Evolutionary conservation across 179 eudicot genomes (phyloP), one percentile per base, ranked within the genome.

Genomic region (Spergularia azorica): DNA sequence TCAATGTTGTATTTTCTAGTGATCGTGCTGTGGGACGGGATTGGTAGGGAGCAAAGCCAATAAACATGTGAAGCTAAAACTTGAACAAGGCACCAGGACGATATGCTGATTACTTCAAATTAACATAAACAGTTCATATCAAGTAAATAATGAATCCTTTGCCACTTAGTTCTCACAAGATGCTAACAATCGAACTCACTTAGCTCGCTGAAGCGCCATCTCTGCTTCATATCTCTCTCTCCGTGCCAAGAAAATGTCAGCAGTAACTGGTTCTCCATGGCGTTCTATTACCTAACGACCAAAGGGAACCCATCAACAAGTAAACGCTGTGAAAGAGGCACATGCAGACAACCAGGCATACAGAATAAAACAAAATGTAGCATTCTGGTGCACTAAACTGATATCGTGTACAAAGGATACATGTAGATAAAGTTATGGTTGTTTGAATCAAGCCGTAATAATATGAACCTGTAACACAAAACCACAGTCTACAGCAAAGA

Each of bases 171-270:
- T 2, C 41, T 63, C 1, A 13, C 67, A 5, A 65, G n/a, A 38
- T 38, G 41, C n/a, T n/a, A 15, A 39, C 15, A 8, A 41, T 36
- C 20, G n/a, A 79, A 84, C 97, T 90, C 80, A 95, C 98, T 95
- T 95, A 86, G 98, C 98, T 81, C 89, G 90, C 83, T 93, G 92
- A 36, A 95, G 87, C 32, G 98, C 98, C 68, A 92, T 78, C 83
- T 93, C 98, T 63, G 97, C 98, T 85, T 95, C 98, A 85, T 83
- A 93, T 84, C 93, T 89, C 66, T 95, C 98, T 77, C 98, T 91
- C 98, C 98, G 93, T 52, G 98, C 97, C 77, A 89, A 74, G 79
- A 95, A 95, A 39, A 97, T 85, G 43, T 93, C 92, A 78, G 91
- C 82, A 63, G 98, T 95, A 55, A 95, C 97, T 14, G 97, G 89